Evolutionary conservation across 139 green algal species (phyloP).

Genomic region (Chlamydomonas applanata): DNA sequence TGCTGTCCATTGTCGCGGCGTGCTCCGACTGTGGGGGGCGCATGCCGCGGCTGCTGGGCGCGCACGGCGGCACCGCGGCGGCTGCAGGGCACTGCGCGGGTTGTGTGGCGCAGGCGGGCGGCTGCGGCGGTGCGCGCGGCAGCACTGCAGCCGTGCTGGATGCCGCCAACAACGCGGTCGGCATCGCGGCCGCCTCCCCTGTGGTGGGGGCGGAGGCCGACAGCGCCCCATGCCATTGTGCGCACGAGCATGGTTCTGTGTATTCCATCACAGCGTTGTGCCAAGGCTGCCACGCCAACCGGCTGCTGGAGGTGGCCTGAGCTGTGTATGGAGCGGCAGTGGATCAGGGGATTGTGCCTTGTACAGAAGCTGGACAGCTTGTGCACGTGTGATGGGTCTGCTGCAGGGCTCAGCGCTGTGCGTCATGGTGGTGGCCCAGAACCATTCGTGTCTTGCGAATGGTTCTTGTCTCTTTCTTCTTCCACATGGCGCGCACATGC

Average conservation of each 20-base stretch:
- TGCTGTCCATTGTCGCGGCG: slow-evolving; percentile 48
- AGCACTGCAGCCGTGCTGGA: neutral
- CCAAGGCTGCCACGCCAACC: slow-evolving; percentile 56
- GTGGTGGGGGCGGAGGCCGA: neutral
- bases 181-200: neutral
- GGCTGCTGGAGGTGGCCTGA: slow-evolving; percentile 35
- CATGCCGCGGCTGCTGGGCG: slow-evolving; percentile 40
- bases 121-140: neutral
- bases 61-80: too few species aligned
- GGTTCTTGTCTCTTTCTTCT: too few species aligned
- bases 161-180: neutral
- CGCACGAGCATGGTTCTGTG: slow-evolving; percentile 28
- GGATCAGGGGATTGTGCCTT: too few species aligned
- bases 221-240: slow-evolving; percentile 17
- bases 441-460: too few species aligned
- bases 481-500: too few species aligned
- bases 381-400: too few species aligned
- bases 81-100: too few species aligned
- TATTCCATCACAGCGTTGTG: slow-evolving; percentile 54
- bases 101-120: neutral
- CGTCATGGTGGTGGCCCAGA: too few species aligned
- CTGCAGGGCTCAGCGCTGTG: too few species aligned
- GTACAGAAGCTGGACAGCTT: too few species aligned
- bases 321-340: too few species aligned
- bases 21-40: slow-evolving; percentile 44